Evolutionary conservation across 2,329 filamentous ascomycete genomes (phyloP).

Genomic region (Boeremia lycopersici): DNA sequence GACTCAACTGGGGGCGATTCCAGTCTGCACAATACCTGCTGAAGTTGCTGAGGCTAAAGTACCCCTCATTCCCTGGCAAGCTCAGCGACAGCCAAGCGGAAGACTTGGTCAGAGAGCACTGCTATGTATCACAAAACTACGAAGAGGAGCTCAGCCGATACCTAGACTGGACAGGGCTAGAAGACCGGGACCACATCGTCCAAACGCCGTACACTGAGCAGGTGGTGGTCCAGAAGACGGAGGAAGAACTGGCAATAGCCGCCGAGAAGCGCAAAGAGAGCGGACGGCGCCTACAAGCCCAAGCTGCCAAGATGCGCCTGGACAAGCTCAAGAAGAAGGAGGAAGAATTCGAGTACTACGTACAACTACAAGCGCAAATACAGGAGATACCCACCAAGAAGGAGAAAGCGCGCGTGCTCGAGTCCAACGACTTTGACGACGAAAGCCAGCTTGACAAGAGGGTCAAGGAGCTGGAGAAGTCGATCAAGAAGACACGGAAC

Average conservation of each 20-base stretch:
- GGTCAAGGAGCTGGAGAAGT: constrained; percentile 87
- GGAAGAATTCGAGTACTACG: constrained; percentile 92
- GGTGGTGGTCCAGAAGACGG: constrained; percentile 85
- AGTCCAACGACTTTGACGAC: constrained; percentile 90
- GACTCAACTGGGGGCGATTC: constrained; percentile 92
- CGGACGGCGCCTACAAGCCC: constrained; percentile 87
- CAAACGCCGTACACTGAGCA: constrained; percentile 96
- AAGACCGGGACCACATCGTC: constrained; percentile 85
- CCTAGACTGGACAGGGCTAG: constrained; percentile 89
- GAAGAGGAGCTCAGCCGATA: constrained; percentile 76
- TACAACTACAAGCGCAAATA: constrained; percentile 75
- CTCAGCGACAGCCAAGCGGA: constrained; percentile 87
- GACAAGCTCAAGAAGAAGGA: constrained; percentile 97
- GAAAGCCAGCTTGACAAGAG: constrained; percentile 83
- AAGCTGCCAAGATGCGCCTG: constrained; percentile 95
- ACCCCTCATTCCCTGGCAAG: constrained; percentile 85
- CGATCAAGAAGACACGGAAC: constrained; percentile 86
- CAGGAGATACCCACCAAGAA: constrained; percentile 84
- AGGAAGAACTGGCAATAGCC: constrained; percentile 87
- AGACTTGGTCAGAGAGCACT: constrained; percentile 84
- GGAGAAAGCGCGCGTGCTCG: constrained; percentile 74
- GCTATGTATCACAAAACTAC: constrained; percentile 86
- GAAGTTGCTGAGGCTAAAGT: constrained; percentile 89
- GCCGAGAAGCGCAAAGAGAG: constrained; percentile 96
- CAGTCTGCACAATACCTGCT: constrained; percentile 90